Conservation (phyloP, 148 eudicot species). For the Rhododendron griersonianum region DNA sequence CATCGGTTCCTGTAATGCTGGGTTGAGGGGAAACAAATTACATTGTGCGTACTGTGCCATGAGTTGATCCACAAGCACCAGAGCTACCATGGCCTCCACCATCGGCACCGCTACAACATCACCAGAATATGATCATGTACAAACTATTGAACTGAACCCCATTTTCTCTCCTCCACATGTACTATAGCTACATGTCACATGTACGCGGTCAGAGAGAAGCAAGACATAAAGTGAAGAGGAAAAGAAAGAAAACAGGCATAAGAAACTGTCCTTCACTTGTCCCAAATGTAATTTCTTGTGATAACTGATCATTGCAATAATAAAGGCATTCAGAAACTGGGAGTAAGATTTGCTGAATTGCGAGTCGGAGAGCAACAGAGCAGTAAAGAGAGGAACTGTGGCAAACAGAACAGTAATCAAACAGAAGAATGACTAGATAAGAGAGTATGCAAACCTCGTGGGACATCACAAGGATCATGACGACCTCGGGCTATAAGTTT, state of each 20-base stretch:
- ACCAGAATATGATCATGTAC: constrained; percentile 12
- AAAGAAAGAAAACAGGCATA: not conserved
- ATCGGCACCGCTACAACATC: constrained; percentile 80
- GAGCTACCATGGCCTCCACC: constrained; percentile 96
- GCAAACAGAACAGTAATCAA: not conserved
- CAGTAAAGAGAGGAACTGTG: not conserved
- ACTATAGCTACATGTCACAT: not conserved
- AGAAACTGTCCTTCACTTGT: not conserved
- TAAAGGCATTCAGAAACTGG: not conserved
- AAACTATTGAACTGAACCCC: not conserved
- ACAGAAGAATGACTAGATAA: not conserved
- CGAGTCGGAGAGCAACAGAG: not conserved
- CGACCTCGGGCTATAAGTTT: constrained; percentile 89
- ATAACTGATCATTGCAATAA: not conserved
- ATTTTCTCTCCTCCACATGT: not conserved
- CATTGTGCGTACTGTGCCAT: constrained; percentile 87
- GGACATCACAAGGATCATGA: constrained; percentile 97
- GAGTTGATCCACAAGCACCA: constrained; percentile 86
- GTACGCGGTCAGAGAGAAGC: not conserved
- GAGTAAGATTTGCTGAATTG: not conserved
- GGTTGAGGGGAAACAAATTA: constrained; percentile 59
- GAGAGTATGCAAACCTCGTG: constrained; percentile 56
- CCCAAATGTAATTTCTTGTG: not conserved
- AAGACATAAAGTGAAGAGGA: not conserved
- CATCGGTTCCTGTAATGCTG: constrained; percentile 58